phyloP scores from a whole-genome alignment of 2,329 filamentous ascomycete genomes.

The Penicillium olsonii region DNA sequence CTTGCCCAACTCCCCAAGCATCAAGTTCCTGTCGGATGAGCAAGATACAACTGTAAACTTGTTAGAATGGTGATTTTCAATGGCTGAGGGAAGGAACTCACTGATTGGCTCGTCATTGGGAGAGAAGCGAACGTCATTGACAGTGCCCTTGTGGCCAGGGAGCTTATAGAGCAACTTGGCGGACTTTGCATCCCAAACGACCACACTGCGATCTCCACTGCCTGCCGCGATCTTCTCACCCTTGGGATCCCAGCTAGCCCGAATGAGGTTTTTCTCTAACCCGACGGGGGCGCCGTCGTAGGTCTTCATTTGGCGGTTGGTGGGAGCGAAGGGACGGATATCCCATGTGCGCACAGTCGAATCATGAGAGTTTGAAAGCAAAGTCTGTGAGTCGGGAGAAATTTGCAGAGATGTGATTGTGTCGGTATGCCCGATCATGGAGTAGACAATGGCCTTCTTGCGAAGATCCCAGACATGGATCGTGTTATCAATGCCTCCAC shows the following conservation, averaged over 20 bases:
- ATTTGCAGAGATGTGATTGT: conserved; percentile 87
- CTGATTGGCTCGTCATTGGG: conserved; percentile 81
- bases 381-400: conserved; percentile 88
- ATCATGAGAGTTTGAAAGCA: conserved; percentile 92
- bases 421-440: conserved; percentile 85
- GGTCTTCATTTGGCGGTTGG: conserved; percentile 78
- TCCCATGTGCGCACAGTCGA: conserved; percentile 95
- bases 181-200: conserved; percentile 86
- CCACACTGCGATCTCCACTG: conserved; percentile 84
- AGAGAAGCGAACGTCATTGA: conserved; percentile 91
- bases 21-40: conserved; percentile 82
- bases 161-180: conserved; percentile 93
- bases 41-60: conserved; percentile 71
- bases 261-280: conserved; percentile 86
- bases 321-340: conserved; percentile 88
- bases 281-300: conserved; percentile 90
- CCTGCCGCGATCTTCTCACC: conserved; percentile 87
- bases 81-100: conserved; percentile 56
- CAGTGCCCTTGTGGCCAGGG: conserved; percentile 90
- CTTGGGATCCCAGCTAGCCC: conserved; percentile 83
- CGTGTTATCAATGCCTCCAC: conserved; percentile 93
- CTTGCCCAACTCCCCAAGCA: conserved; percentile 78
- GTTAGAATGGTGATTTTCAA: conserved; percentile 25
- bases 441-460: conserved; percentile 85
- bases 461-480: conserved; percentile 97